Evolutionary conservation across 2,329 filamentous ascomycete species (phyloP), one percentile per base, ranked within the genome.

Genomic region (Colletotrichum viniferum): DNA sequence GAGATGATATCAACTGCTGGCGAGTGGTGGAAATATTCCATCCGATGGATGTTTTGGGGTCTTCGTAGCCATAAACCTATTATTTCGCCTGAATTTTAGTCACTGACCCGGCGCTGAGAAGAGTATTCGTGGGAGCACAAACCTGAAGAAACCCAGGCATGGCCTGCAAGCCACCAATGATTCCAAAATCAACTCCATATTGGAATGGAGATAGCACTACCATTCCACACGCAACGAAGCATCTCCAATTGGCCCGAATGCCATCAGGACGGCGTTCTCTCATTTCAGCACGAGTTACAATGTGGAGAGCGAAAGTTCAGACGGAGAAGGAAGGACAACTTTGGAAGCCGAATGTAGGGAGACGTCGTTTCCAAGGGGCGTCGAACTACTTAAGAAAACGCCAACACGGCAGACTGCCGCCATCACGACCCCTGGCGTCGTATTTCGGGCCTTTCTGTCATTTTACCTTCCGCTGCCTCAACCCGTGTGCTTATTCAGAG

Each of bases 111-210:
- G n/a, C n/a, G n/a, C n/a, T n/a, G n/a, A n/a, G n/a, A n/a, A n/a
- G n/a, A n/a, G n/a, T n/a, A n/a, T n/a, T n/a, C n/a, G n/a, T n/a
- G n/a, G n/a, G n/a, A n/a, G n/a, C n/a, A n/a, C n/a, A n/a, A n/a
- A n/a, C n/a, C 74, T 85, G 80, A 7, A 89, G 83, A 65, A 89
- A 89, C 16, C 87, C 87, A 4, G 82, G 79, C 87, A 89, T 89
- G 74, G 87, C 88, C 79, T 89, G 88, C 2, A 89, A 78, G 52
- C 87, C 87, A 30, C 86, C 86, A 65, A 89, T 89, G 26, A 88
- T 80, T 26, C 88, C 87, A 77, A 89, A 90, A 76, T 90, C 87
- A 58, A 88, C 81, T 32, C 88, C 88, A 79, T 90, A 89, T 74
- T 89, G 88, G 76, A 90, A 89, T 0, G 58, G 58, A 34, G 58